Evolutionary conservation across 169 alveolate species (phyloP).

Genomic region (Hepatocystis sp.): DNA sequence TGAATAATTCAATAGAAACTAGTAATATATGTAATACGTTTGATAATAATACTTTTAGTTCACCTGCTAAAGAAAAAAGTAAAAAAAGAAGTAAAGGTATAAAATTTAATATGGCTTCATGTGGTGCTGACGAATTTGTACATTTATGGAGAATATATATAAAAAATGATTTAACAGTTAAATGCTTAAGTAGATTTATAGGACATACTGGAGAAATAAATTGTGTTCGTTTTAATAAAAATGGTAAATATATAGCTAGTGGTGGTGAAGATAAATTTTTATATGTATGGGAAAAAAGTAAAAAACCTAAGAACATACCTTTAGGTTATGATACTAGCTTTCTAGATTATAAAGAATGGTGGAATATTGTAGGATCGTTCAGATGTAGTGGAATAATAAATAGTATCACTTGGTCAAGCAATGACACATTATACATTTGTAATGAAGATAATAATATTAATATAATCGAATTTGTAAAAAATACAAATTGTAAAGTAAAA

Average conservation of each 20-base stretch:
- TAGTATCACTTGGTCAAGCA: slow-evolving; percentile 62
- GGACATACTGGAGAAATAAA: slow-evolving; percentile 93
- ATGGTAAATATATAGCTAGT: slow-evolving; percentile 89
- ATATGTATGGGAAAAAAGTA: slow-evolving; percentile 85
- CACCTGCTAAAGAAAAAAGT: slow-evolving; percentile 1
- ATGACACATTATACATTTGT: slow-evolving; percentile 62
- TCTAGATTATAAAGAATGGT: slow-evolving; percentile 85
- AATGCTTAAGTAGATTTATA: slow-evolving; percentile 86
- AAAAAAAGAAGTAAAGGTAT: slow-evolving; percentile 32
- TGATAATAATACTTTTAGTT: no score
- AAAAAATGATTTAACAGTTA: slow-evolving; percentile 85
- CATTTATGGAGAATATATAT: slow-evolving; percentile 90
- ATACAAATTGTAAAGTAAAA: slow-evolving; percentile 76
- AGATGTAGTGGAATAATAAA: slow-evolving; percentile 80
- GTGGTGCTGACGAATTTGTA: slow-evolving; percentile 93
- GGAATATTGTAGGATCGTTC: slow-evolving; percentile 84
- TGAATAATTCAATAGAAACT: no score
- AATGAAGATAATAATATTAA: slow-evolving; percentile 73
- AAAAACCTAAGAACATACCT: slow-evolving; percentile 79
- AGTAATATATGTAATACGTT: no score
- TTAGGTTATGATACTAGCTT: slow-evolving; percentile 80
- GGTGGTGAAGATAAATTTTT: slow-evolving; percentile 91
- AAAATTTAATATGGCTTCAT: slow-evolving; percentile 87
- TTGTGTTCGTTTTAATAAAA: slow-evolving; percentile 90
- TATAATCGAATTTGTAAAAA: slow-evolving; percentile 72